These are phyloP conservation scores for Pinus taeda DNA, from an alignment of 75 land plant species.

Conservation along the genomic window DNA sequence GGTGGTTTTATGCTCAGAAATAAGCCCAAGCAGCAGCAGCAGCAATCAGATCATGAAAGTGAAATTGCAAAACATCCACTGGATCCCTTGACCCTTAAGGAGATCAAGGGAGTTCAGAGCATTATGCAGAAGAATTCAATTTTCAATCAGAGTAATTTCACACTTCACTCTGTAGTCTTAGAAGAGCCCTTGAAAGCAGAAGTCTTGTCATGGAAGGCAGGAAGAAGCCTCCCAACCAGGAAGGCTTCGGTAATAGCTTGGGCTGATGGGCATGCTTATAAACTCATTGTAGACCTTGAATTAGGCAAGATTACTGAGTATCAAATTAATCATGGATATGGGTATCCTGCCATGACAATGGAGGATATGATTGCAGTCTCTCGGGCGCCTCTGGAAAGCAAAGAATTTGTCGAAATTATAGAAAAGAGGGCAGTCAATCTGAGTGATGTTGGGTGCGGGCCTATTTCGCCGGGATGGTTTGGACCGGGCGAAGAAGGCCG, in stretches of 20 bases:
- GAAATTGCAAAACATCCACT: constrained; percentile 67
- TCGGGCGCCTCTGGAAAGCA: constrained; percentile 25
- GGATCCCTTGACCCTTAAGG: constrained; percentile 77
- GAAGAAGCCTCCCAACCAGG: constrained; percentile 39
- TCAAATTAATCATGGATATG: constrained; percentile 22
- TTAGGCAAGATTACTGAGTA: constrained; percentile 13
- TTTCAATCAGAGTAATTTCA: constrained; percentile 15
- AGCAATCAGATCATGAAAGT: constrained; percentile 8
- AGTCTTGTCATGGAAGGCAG: constrained; percentile 57
- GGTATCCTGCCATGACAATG: constrained; percentile 55
- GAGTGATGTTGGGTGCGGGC: constrained; percentile 46
- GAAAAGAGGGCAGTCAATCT: constrained; percentile 48
- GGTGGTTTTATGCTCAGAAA: constrained; percentile 5
- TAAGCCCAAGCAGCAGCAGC: neutral
- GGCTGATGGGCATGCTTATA: constrained; percentile 17
- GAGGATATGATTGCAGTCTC: constrained; percentile 39
- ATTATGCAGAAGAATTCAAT: constrained; percentile 44
- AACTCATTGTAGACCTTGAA: constrained; percentile 44
- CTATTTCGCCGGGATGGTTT: constrained; percentile 61
- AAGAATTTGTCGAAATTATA: constrained; percentile 45
- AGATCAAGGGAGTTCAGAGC: constrained; percentile 39
- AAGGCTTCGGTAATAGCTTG: constrained; percentile 51
- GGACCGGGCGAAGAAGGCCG: constrained; percentile 45
- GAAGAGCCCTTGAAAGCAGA: constrained; percentile 63
- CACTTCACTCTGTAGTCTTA: constrained; percentile 53